These are phyloP conservation scores for Paspalum vaginatum DNA, from an alignment of 176 grass and related monocot genomes.

Conservation along the genomic window DNA sequence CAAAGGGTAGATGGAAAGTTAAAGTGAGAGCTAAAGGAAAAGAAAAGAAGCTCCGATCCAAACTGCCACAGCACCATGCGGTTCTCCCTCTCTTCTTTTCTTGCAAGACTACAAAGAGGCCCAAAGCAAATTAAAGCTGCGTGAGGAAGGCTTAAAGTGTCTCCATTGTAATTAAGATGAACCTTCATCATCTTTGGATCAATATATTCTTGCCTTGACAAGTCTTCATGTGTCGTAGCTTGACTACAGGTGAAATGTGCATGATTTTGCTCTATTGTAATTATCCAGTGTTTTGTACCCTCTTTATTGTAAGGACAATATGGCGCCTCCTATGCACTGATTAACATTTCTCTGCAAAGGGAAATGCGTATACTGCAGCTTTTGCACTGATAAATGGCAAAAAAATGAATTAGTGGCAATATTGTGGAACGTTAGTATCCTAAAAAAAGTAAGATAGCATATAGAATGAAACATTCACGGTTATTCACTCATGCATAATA, in stretches of 20 bases:
- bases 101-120: constrained; percentile 23
- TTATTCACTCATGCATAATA: too few species aligned
- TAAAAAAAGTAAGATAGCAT: too few species aligned
- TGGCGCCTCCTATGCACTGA: neutral
- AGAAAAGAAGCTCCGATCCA: constrained; percentile 36
- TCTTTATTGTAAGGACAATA: neutral
- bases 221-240: constrained; percentile 31
- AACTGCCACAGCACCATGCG: constrained; percentile 30
- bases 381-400: too few species aligned
- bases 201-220: constrained; percentile 26
- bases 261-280: constrained; percentile 30
- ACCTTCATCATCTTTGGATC: constrained; percentile 32
- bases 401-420: too few species aligned
- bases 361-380: neutral
- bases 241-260: neutral
- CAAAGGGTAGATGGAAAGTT: constrained; percentile 1
- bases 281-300: neutral
- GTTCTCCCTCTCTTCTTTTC: constrained; percentile 45
- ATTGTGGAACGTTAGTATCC: too few species aligned
- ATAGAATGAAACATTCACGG: too few species aligned
- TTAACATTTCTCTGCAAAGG: neutral
- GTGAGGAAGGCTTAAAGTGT: constrained; percentile 16
- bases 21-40: constrained; percentile 16
- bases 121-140: constrained; percentile 38
- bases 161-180: constrained; percentile 22